Percentiles rank a stretch among this genome's conserved stretches.
Evolutionary conservation across 768 basidiomycete genomes (phyloP).

Genomic region (Ramaria sp.): DNA sequence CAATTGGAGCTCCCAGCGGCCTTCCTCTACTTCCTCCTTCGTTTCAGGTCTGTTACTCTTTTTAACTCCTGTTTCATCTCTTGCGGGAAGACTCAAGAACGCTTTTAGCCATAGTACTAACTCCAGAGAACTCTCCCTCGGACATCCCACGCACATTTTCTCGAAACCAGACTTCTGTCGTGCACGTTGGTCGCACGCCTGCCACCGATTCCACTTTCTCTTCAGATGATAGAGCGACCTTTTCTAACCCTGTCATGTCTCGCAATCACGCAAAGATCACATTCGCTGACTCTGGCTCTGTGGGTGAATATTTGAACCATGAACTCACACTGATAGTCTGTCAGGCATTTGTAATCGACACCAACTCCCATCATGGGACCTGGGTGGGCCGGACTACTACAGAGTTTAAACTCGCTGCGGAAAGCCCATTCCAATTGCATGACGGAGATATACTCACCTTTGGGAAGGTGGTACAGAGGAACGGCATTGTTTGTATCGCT

Average conservation of each 20-base stretch:
- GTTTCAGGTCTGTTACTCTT: constrained; percentile 4
- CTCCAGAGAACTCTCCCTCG: neutral
- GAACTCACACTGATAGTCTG: constrained; percentile 10
- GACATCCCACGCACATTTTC: constrained; percentile 28
- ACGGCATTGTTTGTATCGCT: constrained; percentile 16
- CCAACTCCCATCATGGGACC: constrained; percentile 69
- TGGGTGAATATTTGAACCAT: constrained; percentile 26
- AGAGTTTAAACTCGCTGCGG: constrained; percentile 33
- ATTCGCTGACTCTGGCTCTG: constrained; percentile 61
- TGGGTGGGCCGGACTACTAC: constrained; percentile 42
- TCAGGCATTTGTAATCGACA: constrained; percentile 62
- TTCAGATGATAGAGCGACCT: constrained; percentile 44
- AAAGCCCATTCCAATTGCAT: constrained; percentile 43
- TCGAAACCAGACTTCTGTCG: constrained; percentile 36
- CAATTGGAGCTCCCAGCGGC: constrained; percentile 2
- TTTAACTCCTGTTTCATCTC: neutral
- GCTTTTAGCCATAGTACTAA: constrained; percentile 1
- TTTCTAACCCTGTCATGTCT: constrained; percentile 71
- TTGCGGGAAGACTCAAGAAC: neutral
- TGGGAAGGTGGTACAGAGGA: constrained; percentile 63
- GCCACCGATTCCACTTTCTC: constrained; percentile 28
- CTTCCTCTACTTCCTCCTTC: neutral
- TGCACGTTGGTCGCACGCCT: constrained; percentile 63
- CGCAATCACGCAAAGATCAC: constrained; percentile 69
- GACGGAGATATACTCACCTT: constrained; percentile 70